Conservation (phyloP, 2,329 filamentous ascomycete species). For the Aspergillus viridinutans region DNA sequence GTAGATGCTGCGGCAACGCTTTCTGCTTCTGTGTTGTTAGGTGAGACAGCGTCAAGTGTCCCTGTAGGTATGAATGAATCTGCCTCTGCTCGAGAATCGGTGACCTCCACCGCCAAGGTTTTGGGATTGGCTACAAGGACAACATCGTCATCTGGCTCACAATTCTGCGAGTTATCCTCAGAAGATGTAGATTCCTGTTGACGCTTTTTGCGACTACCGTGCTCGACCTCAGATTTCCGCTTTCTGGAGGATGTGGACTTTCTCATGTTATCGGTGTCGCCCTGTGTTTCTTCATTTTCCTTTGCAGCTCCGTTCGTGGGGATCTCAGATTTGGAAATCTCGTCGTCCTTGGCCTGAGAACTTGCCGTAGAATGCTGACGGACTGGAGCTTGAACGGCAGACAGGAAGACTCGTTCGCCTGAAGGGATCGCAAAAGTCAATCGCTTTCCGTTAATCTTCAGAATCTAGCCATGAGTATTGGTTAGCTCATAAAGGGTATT, state of each 20-base stretch:
- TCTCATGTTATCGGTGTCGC: neutral
- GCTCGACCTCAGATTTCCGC: slow-evolving; percentile 11
- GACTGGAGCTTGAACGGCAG: slow-evolving; percentile 2
- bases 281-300: neutral
- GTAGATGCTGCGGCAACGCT: neutral
- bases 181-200: slow-evolving; percentile 1
- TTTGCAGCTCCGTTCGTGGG: neutral
- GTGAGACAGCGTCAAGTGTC: neutral
- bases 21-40: neutral
- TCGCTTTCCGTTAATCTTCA: slow-evolving; percentile 26
- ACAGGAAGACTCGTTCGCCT: slow-evolving; percentile 34
- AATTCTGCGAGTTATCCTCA: neutral
- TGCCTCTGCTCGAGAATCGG: neutral
- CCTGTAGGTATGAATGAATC: neutral
- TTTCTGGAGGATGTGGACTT: slow-evolving; percentile 9
- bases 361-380: neutral
- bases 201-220: neutral
- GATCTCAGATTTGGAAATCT: neutral
- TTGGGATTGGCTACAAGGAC: neutral
- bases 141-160: neutral
- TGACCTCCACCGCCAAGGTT: slow-evolving; percentile 1
- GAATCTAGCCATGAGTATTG: slow-evolving; percentile 20
- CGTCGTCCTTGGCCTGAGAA: neutral
- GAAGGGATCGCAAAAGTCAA: slow-evolving; percentile 39
- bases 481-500: neutral